Conservation (phyloP, 2,329 filamentous ascomycete genomes). For the Fusarium praegraminearum region DNA sequence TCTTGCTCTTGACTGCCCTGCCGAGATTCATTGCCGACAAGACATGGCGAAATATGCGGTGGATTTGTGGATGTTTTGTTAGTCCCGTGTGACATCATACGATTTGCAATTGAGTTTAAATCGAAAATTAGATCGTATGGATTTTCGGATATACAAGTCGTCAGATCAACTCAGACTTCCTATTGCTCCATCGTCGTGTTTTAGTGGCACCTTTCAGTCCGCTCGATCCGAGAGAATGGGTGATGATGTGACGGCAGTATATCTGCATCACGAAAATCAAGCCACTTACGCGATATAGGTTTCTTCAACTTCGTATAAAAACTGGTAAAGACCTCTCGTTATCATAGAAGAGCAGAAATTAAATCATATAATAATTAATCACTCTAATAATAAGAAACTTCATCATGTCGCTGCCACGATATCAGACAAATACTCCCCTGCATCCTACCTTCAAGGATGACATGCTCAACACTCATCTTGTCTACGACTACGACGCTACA, state of each 20-base stretch:
- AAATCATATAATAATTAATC: background rate
- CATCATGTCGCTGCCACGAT: slow-evolving; percentile 41
- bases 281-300: background rate
- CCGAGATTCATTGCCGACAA: slow-evolving; percentile 21
- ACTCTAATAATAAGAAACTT: background rate
- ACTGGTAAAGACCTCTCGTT: background rate
- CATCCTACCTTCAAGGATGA: slow-evolving; percentile 58
- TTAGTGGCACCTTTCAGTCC: slow-evolving; percentile 22
- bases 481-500: slow-evolving; percentile 68
- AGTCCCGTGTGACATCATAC: slow-evolving; percentile 37
- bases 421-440: slow-evolving; percentile 45
- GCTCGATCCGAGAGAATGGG: slow-evolving; percentile 19
- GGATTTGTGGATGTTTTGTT: slow-evolving; percentile 19
- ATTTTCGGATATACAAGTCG: slow-evolving; percentile 26
- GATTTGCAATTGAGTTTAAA: slow-evolving; percentile 28
- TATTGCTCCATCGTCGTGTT: slow-evolving; percentile 1
- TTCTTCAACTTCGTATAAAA: slow-evolving; percentile 2
- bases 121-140: slow-evolving; percentile 8
- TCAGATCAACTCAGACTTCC: background rate
- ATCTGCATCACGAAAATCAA: background rate
- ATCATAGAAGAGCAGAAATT: accelerated
- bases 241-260: slow-evolving; percentile 10
- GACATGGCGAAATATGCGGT: slow-evolving; percentile 10
- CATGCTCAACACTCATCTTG: slow-evolving; percentile 64
- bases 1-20: background rate